Conservation (phyloP, 129 eudicot genomes). For the Artemisia tridentata region DNA sequence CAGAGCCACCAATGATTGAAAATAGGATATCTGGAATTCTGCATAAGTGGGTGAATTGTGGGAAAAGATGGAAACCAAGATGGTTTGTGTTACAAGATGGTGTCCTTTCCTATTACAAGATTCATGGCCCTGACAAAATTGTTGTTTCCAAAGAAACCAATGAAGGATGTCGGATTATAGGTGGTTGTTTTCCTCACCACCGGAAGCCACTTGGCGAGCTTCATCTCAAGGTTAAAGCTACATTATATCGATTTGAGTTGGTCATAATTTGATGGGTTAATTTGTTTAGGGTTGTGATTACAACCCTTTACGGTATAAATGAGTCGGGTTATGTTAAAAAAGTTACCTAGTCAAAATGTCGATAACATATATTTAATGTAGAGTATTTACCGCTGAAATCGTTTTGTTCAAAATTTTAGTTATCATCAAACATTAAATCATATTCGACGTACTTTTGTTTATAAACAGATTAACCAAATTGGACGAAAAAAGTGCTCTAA, state of each 20-base stretch:
- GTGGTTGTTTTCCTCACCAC: constrained; percentile 36
- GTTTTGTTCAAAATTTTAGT: too few species aligned
- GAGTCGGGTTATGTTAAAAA: too few species aligned
- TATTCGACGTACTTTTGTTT: too few species aligned
- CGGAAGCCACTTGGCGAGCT: constrained; percentile 59
- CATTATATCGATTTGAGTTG: not conserved
- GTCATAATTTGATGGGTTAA: not conserved
- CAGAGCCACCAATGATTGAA: constrained; percentile 14
- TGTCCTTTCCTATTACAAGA: constrained; percentile 57
- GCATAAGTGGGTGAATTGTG: constrained; percentile 56
- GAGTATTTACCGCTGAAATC: too few species aligned
- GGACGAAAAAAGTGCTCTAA: too few species aligned
- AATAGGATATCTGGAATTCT: constrained; percentile 13
- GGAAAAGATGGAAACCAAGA: constrained; percentile 59
- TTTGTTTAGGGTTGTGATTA: not conserved
- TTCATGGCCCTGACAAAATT: constrained; percentile 46
- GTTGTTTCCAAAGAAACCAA: constrained; percentile 38
- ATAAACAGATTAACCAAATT: too few species aligned
- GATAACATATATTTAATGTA: too few species aligned
- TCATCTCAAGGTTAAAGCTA: constrained; percentile 49
- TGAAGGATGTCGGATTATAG: constrained; percentile 50
- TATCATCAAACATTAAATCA: too few species aligned
- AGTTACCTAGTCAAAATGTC: too few species aligned
- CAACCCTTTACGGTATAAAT: too few species aligned
- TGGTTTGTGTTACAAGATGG: constrained; percentile 73